Base-by-base conservation (phyloP, 2,329 filamentous ascomycete species). In the Mycosphaerella sp. region DNA sequence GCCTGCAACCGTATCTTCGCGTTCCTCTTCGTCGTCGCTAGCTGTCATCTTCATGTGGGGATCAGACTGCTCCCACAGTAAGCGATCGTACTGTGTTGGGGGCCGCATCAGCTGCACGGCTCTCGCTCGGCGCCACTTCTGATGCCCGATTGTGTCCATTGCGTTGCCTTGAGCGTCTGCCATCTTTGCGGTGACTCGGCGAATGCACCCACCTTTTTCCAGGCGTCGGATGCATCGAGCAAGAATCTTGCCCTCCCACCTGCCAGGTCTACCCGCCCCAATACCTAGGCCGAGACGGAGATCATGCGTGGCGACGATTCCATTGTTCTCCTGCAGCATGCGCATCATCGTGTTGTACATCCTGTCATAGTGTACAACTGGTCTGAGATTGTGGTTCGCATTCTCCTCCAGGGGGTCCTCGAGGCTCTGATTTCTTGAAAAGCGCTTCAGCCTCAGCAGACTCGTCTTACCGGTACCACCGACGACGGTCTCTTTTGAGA, bases 391-490 rank as follows among this genome's bases (percentile, higher is more conserved):
- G 23, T 56, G 58, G 42, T 45, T 51, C 6, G 41, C 42, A 17
- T 42, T 36, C 32, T 51, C 48, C 26, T 51, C 48, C 11, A 32
- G 42, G n/a, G 51, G 39, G 9, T 59, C 42, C n/a, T 50, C 48
- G 14, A 53, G 42, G 9, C 52, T 49, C 29, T 65, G 64, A 21
- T 60, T 58, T 9, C 56, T 62, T 11, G 56, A 66, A 55, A 55
- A 83, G 61, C 73, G 77, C 54, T 73, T 75, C 54, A 83, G 71
- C 1, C 73, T 78, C 29, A 80, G 79, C 6, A 82, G 67, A 65
- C 80, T 84, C 0, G 81, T 84, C 44, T 77, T 75, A 5, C 73
- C 68, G 3, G 75, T 74, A 54, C 73, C 74, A 21, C 73, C 70
- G 31, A 78, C 71, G 14, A 80, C 73, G 7, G 69, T 64, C 49